Percentiles rank a stretch among this genome's conserved stretches.
phyloP scores from a whole-genome alignment of 176 grass and related monocot genomes.

The Eragrostis nindensis region DNA sequence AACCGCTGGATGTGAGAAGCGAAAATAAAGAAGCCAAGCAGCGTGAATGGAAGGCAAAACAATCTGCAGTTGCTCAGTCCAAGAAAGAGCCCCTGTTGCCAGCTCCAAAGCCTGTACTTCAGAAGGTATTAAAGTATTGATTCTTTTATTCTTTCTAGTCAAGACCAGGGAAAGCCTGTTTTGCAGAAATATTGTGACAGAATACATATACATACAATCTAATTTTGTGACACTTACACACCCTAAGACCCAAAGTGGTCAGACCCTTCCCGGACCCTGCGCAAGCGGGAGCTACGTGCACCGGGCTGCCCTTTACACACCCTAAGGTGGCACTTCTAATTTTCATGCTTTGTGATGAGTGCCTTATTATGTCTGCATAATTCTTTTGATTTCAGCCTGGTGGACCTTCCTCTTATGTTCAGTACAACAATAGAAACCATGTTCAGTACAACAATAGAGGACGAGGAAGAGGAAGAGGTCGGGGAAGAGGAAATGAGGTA shows the following conservation, averaged over 20 bases:
- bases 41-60: constrained; percentile 58
- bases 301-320: no score
- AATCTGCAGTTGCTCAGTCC: constrained; percentile 31
- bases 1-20: constrained; percentile 33
- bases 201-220: not conserved
- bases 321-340: not conserved
- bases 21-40: constrained; percentile 48
- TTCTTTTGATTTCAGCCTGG: constrained; percentile 55
- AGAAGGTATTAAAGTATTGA: constrained; percentile 57
- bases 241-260: no score
- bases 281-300: no score
- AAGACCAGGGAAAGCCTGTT: not conserved
- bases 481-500: constrained; percentile 81
- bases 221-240: not conserved
- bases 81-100: constrained; percentile 82
- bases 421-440: constrained; percentile 43
- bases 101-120: constrained; percentile 52
- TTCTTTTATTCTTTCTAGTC: constrained; percentile 6
- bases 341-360: constrained; percentile 21
- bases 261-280: no score
- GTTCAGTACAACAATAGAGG: constrained; percentile 56
- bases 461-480: constrained; percentile 82
- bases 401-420: constrained; percentile 59
- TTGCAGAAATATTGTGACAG: not conserved
- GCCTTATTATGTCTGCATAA: constrained; percentile 23